Evolutionary conservation across 495 filamentous ascomycete species (phyloP), one percentile per base, ranked within the genome.

Genomic region (Terfezia boudieri): DNA sequence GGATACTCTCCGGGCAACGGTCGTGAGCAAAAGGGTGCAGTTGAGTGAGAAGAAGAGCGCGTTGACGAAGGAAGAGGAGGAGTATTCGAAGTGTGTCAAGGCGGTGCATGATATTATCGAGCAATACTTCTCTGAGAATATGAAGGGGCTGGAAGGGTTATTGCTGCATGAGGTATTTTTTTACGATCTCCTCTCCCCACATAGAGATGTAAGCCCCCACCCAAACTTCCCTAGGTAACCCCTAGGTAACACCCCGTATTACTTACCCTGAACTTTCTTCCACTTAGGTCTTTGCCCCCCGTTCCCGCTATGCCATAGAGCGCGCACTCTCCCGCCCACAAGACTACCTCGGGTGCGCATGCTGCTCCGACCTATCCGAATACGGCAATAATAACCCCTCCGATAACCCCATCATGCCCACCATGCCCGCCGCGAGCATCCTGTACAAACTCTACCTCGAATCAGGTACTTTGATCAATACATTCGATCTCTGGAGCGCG

Each of bases 361-460:
- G 84, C 70, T 78, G 82, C 67, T 57, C 67, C 52, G 58, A 60
- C 16, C 64, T 73, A 32, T 67, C 72, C 64, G 65, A 66, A 3
- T 54, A n/a, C 49, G 49, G 22, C 11, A 6, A 12, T 4, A n/a
- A 37, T 6, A 26, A 52, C 36, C 32, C 38, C 36, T n/a, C 22
- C 9, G 59, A 58, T 9, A 52, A 22, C 55, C 64, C 55, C 7
- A 56, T 81, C 7, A 76, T 74, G 7, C 60, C 77, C 8, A 83
- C 78, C 8, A 76, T 89, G 59, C 88, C 92, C 11, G 69, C 84
- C 12, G 82, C 81, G 14, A 75, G 86, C 2, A 82, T 94, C 16
- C 60, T 96, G 56, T 98, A 94, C 68, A 85, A 92, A 56, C 69
- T 95, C 32, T 95, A 93, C 66, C 74, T 88, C 16, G 89, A 96